Evolutionary conservation across 441 rosid species (phyloP).

Genomic region (Pelargonium myrrhifolium): DNA sequence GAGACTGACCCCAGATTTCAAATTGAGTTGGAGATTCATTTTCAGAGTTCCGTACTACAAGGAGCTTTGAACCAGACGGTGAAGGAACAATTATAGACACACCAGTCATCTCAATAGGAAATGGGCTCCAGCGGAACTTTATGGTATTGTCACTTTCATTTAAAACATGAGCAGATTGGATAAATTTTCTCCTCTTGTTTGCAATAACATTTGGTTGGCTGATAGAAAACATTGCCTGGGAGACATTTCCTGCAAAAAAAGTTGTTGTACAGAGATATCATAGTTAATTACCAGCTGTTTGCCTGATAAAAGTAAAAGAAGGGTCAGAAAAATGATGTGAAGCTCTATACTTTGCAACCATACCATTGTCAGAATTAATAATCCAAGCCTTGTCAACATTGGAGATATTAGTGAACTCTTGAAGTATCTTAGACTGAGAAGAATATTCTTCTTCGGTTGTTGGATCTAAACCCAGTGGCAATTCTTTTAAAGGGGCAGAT

Average conservation of each 20-base stretch:
- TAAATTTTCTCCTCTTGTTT: conserved; percentile 57
- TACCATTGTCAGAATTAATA: conserved; percentile 52
- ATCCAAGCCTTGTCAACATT: conserved; percentile 81
- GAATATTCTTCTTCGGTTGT: conserved; percentile 56
- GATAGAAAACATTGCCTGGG: conserved; percentile 64
- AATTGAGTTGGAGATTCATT: conserved; percentile 69
- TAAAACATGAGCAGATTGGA: conserved; percentile 46
- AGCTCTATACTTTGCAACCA: neutral
- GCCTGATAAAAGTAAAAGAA: conserved; percentile 6
- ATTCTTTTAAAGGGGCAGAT: conserved; percentile 33
- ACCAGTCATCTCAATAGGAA: conserved; percentile 75
- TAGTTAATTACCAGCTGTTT: neutral
- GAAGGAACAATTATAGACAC: conserved; percentile 69
- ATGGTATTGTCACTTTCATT: conserved; percentile 36
- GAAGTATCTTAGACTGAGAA: conserved; percentile 58
- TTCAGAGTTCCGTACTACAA: conserved; percentile 69
- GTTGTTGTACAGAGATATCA: conserved; percentile 2
- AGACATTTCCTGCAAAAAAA: conserved; percentile 38
- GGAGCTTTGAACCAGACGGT: conserved; percentile 78
- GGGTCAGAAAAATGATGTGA: neutral
- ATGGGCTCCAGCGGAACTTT: conserved; percentile 68
- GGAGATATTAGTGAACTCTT: conserved; percentile 56
- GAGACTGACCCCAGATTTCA: conserved; percentile 76
- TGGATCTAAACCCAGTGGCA: conserved; percentile 42
- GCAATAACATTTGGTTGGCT: conserved; percentile 80